Base-by-base conservation (phyloP, 2,329 filamentous ascomycete genomes). In the Penicillium sp. region DNA sequence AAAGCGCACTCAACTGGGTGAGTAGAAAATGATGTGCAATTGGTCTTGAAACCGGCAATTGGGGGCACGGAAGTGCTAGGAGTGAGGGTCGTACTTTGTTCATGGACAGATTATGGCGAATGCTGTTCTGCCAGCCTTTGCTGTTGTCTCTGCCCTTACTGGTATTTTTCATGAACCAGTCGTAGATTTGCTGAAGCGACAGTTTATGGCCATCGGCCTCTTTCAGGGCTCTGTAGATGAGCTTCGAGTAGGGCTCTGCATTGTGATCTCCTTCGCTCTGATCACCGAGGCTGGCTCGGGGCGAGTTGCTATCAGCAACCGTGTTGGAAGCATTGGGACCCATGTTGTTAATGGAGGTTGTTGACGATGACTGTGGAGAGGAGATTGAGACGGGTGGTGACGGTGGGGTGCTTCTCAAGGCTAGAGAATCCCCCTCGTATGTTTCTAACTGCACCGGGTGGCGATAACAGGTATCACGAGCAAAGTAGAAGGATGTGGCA, bases 71-170 rank as follows among this genome's bases (percentile, higher is more conserved):
- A 54, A 56, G 29, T 12, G 26, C 28, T 26, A 18, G 24, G 41
- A 29, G 43, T 21, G 13, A 29, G 26, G 42, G 15, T 79, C 85
- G 74, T 83, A 96, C 93, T 55, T 82, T 81, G 64, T 97, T 97
- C 92, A 97, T 96, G 44, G 90, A 96, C 7, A 97, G 77, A 63
- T 97, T 97, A 71, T 97, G 93, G 2, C 93, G 84, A 59, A 97
- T 95, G 69, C 90, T 95, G 72, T 96, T 97, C 74, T 93, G 88
- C 93, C 93, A 97, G 9, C 92, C 93, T 62, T 85, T 87, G 12
- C 78, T 79, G 16, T 73, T 68, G 42, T 81, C 80, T 47, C 79
- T 84, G 4, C 83, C 84, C 71, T 94, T 96, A 60, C 83, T 81
- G 2, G 91, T 96, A 65, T 96, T 86, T 26, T 86, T 80, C 39